phyloP scores from a whole-genome alignment of 768 basidiomycete species.

The Tephrocybe sp. region DNA sequence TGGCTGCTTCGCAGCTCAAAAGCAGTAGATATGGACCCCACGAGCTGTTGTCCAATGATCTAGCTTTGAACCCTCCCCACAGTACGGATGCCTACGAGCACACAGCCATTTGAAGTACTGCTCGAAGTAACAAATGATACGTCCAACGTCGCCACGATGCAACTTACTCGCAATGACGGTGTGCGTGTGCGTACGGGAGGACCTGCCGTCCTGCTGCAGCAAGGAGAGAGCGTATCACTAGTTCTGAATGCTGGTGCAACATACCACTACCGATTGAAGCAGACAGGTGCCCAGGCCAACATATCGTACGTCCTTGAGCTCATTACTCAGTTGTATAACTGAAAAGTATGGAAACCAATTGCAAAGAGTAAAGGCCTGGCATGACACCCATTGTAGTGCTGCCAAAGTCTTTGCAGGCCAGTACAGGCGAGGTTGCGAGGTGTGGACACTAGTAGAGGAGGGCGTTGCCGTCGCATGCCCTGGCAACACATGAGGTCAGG shows the following conservation, averaged over 20 bases:
- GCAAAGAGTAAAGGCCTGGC: constrained; percentile 44
- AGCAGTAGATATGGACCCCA: constrained; percentile 15
- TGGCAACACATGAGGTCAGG: constrained; percentile 9
- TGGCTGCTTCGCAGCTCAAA: constrained; percentile 9
- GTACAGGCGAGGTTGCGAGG: constrained; percentile 12
- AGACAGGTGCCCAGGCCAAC: constrained; percentile 35
- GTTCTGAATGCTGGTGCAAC: constrained; percentile 47
- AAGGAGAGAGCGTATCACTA: constrained; percentile 42
- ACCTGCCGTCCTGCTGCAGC: constrained; percentile 37
- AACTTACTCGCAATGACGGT: constrained; percentile 32
- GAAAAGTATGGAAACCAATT: neutral
- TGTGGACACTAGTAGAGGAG: constrained; percentile 21
- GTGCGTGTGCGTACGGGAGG: constrained; percentile 24
- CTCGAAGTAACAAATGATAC: constrained; percentile 54
- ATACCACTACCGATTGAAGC: constrained; percentile 48
- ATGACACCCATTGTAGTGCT: constrained; percentile 38
- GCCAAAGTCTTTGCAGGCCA: constrained; percentile 26
- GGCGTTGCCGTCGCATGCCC: constrained; percentile 20
- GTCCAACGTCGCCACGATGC: constrained; percentile 35
- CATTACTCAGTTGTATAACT: neutral
- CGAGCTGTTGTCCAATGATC: constrained; percentile 5
- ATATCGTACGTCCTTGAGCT: constrained; percentile 44
- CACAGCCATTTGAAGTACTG: constrained; percentile 52
- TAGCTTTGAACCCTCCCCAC: constrained; percentile 3
- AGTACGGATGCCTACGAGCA: constrained; percentile 46